Base-by-base conservation (phyloP, 768 basidiomycete genomes). In the Chalciporus chontae region DNA sequence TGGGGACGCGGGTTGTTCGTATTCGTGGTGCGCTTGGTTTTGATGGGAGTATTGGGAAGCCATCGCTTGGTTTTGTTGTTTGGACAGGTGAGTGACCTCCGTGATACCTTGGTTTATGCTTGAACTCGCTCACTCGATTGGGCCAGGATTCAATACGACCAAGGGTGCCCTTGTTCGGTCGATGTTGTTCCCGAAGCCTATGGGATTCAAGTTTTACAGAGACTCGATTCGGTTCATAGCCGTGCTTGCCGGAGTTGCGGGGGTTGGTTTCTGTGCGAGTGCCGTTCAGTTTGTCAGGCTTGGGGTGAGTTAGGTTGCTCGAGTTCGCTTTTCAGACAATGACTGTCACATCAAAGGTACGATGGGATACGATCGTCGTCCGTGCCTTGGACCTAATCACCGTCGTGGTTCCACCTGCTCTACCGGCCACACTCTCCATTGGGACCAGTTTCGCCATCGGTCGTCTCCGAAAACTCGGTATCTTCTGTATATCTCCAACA, bases 121-220 rank as follows among this genome's bases (percentile, higher is more conserved):
- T 8, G 11, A 38, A 26, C 26, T 26, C 8, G 26, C 44, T 58
- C 42, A 65, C 17, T 39, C 40, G 17, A n/a, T 37, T 54, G 45
- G n/a, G 7, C 46, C 43, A 85, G 87, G 90, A 1, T 98, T 98
- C 71, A 92, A 90, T 66, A 99, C 96, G 2, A 99, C 96, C 5
- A 98, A 98, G 70, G 96, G 96, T 15, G 89, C 95, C 1, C 74
- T 99, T 19, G 83, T 98, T 19, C 80, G 96, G 19, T 97, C 95
- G 0, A 99, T 99, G 95, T 75, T 99, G 14, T 99, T 94, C 72
- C 96, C 96, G 0, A 97, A 96, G 63, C 94, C 95, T 0, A 94
- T 96, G 54, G 95, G 94, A 0, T 99, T 99, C 81, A 96, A 96
- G 67, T 98, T 99, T 71, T 98, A 98, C 71, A 84, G 86, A 27